These are phyloP conservation scores for Croton laevigatus DNA, from an alignment of 441 rosid genomes.

Conservation along the genomic window DNA sequence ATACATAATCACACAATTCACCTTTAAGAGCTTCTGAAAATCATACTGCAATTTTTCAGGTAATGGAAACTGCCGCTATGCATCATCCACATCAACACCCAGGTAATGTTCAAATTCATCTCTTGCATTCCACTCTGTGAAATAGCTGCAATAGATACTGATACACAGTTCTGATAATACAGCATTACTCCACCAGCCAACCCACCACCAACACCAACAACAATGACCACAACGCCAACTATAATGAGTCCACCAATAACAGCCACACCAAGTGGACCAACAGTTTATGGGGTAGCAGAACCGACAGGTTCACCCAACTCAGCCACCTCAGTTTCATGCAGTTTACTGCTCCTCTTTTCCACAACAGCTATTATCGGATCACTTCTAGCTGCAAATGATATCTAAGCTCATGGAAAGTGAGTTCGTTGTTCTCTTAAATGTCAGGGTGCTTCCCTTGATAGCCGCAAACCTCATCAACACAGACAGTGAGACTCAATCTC, in stretches of 20 bases:
- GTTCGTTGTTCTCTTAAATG: conserved; percentile 29
- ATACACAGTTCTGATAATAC: conserved; percentile 30
- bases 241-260: conserved; percentile 43
- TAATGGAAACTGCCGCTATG: conserved; percentile 70
- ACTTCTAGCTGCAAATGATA: conserved; percentile 35
- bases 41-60: conserved; percentile 41
- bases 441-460: conserved; percentile 28
- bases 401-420: conserved; percentile 25
- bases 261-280: conserved; percentile 48
- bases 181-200: conserved; percentile 47
- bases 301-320: conserved; percentile 86
- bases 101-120: conserved; percentile 45
- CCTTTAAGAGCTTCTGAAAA: background rate
- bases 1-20: background rate
- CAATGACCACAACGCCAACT: conserved; percentile 41
- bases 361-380: conserved; percentile 38
- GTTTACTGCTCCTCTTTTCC: conserved; percentile 41
- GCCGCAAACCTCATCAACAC: conserved; percentile 29
- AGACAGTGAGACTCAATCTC: conserved; percentile 37
- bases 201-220: conserved; percentile 38
- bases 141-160: conserved; percentile 10
- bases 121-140: conserved; percentile 14
- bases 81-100: conserved; percentile 51
- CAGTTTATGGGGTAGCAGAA: conserved; percentile 62
- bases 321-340: conserved; percentile 44